Evolutionary conservation across 2,329 filamentous ascomycete genomes (phyloP), one percentile per base, ranked within the genome.

Genomic region (Ceratocystiopsis minuta): DNA sequence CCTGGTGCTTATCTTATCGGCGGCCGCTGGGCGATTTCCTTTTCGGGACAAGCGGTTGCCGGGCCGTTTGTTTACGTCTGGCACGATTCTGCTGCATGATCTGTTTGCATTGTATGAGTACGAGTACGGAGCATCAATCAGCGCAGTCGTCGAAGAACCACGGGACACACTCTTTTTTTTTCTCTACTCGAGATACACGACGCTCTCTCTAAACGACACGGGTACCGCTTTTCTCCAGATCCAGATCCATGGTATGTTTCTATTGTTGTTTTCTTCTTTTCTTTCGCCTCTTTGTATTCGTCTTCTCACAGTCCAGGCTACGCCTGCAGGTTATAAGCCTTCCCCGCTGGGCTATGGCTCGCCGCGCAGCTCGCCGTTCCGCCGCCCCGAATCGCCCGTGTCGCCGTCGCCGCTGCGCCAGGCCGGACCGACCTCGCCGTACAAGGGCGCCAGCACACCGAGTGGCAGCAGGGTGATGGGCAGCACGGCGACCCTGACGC

Each of bases 291-390:
- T 7, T 7, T 20, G 20, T 7, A 17, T 32, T 15, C 34, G 24
- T 34, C 33, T 39, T 14, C 24, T 16, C 32, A 36, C 15, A 28
- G 35, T 38, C 14, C 54, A 70, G 74, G 68, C 65, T 56, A 68
- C 65, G 57, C 66, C 62, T 44, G 55, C 65, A 39, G 63, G 71
- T 44, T 83, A 79, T 59, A 82, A 81, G 57, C 77, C 78, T 14
- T 82, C 78, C 18, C 77, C 77, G 42, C 61, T 83, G 46, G 78
- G 78, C 46, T 82, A 80, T 60, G 76, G 76, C 49, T 78, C 80
- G 38, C 70, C 74, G 50, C 74, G 81, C 55, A 70, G 63, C 53
- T 79, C 75, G 40, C 75, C 75, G 13, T 79, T 79, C 54, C 68
- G 74, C 45, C 61, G 74, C 50, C 65, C 72, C 41, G 72, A 74